Conservation (phyloP, 352 stramenopile genomes). For the Pythium sukuiense region DNA sequence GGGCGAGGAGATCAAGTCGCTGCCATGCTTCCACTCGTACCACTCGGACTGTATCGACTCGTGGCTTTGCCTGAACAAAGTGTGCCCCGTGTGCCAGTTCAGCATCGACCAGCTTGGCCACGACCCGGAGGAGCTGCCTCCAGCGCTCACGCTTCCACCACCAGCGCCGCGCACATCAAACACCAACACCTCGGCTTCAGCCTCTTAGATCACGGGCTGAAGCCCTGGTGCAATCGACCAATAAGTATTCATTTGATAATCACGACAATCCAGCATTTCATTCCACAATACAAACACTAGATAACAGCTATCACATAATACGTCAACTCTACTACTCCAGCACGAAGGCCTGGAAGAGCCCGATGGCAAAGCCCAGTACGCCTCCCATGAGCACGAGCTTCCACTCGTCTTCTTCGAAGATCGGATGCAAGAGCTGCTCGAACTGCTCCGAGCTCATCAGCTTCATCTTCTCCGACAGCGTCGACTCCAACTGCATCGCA, state of each 20-base stretch:
- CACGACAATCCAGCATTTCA: not conserved
- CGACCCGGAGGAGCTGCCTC: constrained; percentile 12
- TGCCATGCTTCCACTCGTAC: constrained; percentile 94
- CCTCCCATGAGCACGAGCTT: constrained; percentile 97
- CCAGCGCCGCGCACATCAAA: constrained; percentile 7
- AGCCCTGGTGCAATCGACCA: no score
- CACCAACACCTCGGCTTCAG: not conserved
- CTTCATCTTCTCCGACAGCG: constrained; percentile 92
- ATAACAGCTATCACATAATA: not conserved
- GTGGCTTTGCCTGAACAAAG: constrained; percentile 92
- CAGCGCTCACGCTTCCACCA: constrained; percentile 10
- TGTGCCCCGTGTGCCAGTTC: constrained; percentile 90
- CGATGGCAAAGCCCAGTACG: constrained; percentile 90
- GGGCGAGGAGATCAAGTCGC: constrained; percentile 91
- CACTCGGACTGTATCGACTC: constrained; percentile 93
- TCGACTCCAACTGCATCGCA: constrained; percentile 91
- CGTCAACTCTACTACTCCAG: not conserved
- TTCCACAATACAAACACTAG: not conserved
- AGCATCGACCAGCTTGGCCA: constrained; percentile 54
- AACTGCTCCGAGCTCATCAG: constrained; percentile 89
- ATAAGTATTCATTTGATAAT: not conserved
- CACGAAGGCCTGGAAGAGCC: constrained; percentile 88
- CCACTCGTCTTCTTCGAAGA: constrained; percentile 99
- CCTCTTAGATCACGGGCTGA: not conserved
- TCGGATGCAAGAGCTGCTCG: constrained; percentile 95